Percentiles rank a stretch among this genome's conserved stretches.
Conservation (phyloP, 257 asterid genomes). For the Jaltomata sinuosa region DNA sequence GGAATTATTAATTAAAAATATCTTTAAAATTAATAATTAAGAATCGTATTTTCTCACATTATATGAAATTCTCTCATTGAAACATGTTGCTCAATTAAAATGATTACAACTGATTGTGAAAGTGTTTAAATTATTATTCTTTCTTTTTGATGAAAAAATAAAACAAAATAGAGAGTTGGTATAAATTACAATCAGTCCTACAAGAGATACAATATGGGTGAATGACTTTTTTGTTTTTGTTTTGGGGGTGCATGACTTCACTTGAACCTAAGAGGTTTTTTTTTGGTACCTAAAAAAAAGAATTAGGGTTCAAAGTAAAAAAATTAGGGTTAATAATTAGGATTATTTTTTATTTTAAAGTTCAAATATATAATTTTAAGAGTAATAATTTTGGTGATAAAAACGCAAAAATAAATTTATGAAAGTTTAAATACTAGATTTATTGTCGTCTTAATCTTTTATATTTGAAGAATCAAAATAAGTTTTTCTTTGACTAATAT, state of each 20-base stretch:
- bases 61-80: background rate
- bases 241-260: too few relatives aligned
- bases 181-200: too few relatives aligned
- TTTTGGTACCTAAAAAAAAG: too few relatives aligned
- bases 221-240: too few relatives aligned
- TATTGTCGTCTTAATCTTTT: background rate
- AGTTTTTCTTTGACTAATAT: background rate
- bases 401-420: background rate
- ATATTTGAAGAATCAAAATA: background rate
- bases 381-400: background rate
- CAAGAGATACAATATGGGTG: background rate
- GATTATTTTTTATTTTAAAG: too few relatives aligned
- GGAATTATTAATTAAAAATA: background rate
- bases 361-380: background rate
- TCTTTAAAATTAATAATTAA: background rate
- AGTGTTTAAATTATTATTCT: background rate
- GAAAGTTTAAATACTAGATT: accelerated
- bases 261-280: too few relatives aligned
- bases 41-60: background rate
- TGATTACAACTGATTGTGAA: background rate
- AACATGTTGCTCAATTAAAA: background rate
- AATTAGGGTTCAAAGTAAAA: too few relatives aligned
- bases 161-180: too few relatives aligned
- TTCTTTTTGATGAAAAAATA: too few relatives aligned
- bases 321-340: too few relatives aligned